phyloP scores from a whole-genome alignment of 192 early-diverging fungal species.

The Diversispora eburnea region DNA sequence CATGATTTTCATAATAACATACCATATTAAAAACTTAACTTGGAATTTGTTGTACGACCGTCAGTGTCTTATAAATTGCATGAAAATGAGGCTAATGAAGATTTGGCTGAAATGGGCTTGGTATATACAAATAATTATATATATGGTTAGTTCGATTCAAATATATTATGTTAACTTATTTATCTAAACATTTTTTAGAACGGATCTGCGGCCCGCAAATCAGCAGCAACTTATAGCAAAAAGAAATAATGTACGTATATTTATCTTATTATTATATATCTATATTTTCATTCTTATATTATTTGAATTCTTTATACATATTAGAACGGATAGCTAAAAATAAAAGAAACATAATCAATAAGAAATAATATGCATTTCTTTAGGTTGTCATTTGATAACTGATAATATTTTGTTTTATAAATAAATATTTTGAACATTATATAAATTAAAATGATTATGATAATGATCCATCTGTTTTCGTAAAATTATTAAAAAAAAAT shows the following conservation, averaged over 20 bases:
- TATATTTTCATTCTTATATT: no score
- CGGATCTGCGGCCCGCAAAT: not conserved
- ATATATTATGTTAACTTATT: not conserved
- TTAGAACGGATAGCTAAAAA: no score
- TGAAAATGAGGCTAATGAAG: conserved; percentile 19
- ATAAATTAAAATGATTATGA: no score
- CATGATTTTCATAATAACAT: not conserved
- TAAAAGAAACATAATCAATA: no score
- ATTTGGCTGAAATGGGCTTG: conserved; percentile 18
- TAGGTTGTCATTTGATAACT: no score
- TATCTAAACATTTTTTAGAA: not conserved
- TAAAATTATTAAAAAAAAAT: no score
- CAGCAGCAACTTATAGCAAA: not conserved
- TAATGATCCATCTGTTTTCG: no score
- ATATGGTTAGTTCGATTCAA: not conserved
- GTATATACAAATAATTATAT: not conserved
- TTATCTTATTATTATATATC: no score
- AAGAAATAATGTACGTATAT: not conserved
- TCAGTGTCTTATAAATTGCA: conserved; percentile 3
- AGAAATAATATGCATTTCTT: no score
- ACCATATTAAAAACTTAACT: not conserved
- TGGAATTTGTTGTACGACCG: conserved; percentile 1
- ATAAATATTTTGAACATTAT: no score
- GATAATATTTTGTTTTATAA: no score
- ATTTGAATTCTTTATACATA: no score